Percentiles rank a stretch among this genome's conserved stretches.
Evolutionary conservation across 2,329 filamentous ascomycete genomes (phyloP).

Genomic region (Mariannaea sp.): DNA sequence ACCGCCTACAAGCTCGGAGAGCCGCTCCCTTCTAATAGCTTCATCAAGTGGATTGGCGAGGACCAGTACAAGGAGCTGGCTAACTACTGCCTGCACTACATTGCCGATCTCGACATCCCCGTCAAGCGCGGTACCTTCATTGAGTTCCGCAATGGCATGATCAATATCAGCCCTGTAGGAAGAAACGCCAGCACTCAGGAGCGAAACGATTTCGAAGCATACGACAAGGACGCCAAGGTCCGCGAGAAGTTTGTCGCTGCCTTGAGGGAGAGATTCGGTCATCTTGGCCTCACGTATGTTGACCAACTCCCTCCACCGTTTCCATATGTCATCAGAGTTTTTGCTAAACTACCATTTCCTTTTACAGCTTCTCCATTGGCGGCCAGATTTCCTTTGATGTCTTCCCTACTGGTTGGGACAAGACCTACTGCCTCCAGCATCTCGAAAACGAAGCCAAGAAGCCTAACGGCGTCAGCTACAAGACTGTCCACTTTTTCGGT

Average conservation of each 20-base stretch:
- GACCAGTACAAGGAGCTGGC: conserved; percentile 77
- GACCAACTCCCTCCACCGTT: conserved; percentile 1
- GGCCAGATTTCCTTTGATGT: conserved; percentile 98
- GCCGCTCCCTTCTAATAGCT: conserved; percentile 76
- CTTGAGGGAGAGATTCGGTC: conserved; percentile 79
- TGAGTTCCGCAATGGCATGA: conserved; percentile 91
- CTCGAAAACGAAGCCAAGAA: conserved; percentile 78
- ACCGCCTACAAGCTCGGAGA: conserved; percentile 85
- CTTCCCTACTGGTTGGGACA: conserved; percentile 97
- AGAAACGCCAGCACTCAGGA: conserved; percentile 84
- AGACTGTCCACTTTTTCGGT: conserved; percentile 94
- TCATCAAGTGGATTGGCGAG: conserved; percentile 93
- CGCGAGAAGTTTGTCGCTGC: conserved; percentile 75
- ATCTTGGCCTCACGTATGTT: conserved; percentile 81
- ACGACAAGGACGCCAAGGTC: conserved; percentile 78
- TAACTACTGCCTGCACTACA: conserved; percentile 77
- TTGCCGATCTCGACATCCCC: conserved; percentile 82
- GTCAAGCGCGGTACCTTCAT: conserved; percentile 84
- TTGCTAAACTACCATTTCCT: conserved; percentile 12
- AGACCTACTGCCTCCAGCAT: conserved; percentile 93
- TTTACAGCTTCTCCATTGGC: conserved; percentile 81
- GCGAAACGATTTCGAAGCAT: conserved; percentile 80
- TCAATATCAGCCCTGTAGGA: conserved; percentile 83
- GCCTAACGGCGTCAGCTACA: conserved; percentile 75
- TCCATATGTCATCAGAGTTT: background rate